phyloP scores from a whole-genome alignment of 768 basidiomycete genomes.

The Lanmaoa rubissima region DNA sequence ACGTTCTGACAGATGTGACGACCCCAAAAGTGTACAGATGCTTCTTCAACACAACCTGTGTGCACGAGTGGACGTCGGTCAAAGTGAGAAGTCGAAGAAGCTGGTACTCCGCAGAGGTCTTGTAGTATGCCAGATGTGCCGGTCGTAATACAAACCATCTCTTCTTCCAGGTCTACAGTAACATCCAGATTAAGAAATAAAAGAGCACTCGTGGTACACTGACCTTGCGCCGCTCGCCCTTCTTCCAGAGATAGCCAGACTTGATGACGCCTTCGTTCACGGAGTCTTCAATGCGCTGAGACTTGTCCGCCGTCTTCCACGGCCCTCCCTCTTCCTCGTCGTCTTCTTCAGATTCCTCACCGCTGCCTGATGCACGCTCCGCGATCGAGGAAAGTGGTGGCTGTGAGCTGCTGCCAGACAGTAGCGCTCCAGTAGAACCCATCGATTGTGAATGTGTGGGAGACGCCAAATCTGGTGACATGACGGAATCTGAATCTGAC shows the following conservation, averaged over 20 bases:
- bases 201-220: slow-evolving; percentile 19
- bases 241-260: slow-evolving; percentile 95
- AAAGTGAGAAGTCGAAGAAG: slow-evolving; percentile 86
- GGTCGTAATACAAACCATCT: slow-evolving; percentile 96
- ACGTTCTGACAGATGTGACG: slow-evolving; percentile 86
- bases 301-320: slow-evolving; percentile 55
- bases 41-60: slow-evolving; percentile 82
- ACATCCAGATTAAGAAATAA: slow-evolving; percentile 3
- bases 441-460: slow-evolving; percentile 37
- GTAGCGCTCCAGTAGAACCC: slow-evolving; percentile 28
- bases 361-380: slow-evolving; percentile 66
- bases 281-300: slow-evolving; percentile 44
- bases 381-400: slow-evolving; percentile 75
- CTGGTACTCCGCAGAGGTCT: slow-evolving; percentile 92
- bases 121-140: slow-evolving; percentile 94
- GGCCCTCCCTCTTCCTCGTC: slow-evolving; percentile 66
- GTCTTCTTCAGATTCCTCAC: slow-evolving; percentile 77
- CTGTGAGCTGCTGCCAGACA: slow-evolving; percentile 35
- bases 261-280: slow-evolving; percentile 75
- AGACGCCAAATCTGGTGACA: slow-evolving; percentile 51
- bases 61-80: slow-evolving; percentile 85
- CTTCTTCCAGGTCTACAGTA: slow-evolving; percentile 91
- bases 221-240: slow-evolving; percentile 96
- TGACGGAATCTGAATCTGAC: slow-evolving; percentile 80
- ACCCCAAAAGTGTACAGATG: slow-evolving; percentile 89